A percentile compares a stretch with the other conserved stretches of the same genome.
These are phyloP conservation scores for Mollisia scopiformis DNA, from an alignment of 2,329 filamentous ascomycete genomes.

Conservation along the genomic window DNA sequence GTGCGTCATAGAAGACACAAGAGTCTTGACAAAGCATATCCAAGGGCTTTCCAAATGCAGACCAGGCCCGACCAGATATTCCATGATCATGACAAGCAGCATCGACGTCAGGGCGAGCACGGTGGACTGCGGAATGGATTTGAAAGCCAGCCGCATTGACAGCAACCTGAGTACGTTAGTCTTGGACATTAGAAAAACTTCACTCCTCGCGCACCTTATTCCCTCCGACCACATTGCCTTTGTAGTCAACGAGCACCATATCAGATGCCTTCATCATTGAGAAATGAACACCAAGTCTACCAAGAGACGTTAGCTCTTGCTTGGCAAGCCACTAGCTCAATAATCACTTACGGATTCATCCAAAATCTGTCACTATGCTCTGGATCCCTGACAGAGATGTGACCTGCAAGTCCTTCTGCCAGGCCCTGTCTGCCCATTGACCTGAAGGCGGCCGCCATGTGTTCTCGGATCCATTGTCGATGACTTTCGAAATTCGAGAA, in stretches of 20 bases:
- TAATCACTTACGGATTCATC: conserved; percentile 1
- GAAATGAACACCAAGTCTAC: conserved; percentile 4
- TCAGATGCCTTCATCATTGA: conserved; percentile 1
- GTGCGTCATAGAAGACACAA: conserved; percentile 48
- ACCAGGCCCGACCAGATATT: conserved; percentile 60
- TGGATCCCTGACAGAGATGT: conserved; percentile 2
- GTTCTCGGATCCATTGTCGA: conserved; percentile 7
- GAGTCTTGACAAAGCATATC: conserved; percentile 59
- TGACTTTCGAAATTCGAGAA: conserved; percentile 3
- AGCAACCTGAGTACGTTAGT: background rate
- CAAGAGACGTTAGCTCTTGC: too few species aligned
- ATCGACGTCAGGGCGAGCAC: conserved; percentile 55
- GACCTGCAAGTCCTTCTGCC: conserved; percentile 4
- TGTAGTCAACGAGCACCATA: conserved; percentile 7
- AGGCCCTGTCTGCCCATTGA: conserved; percentile 1
- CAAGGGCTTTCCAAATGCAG: conserved; percentile 57
- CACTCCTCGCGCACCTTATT: background rate
- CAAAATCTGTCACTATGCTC: conserved; percentile 3
- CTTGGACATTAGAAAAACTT: too few species aligned
- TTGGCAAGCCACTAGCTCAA: background rate
- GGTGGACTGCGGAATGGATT: conserved; percentile 58
- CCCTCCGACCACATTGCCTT: conserved; percentile 1
- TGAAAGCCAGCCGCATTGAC: conserved; percentile 8
- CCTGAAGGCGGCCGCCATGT: conserved; percentile 6
- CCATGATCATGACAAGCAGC: conserved; percentile 58